Evolutionary conservation across 1,284 basidiomycete genomes (phyloP), one percentile per base, ranked within the genome.

Genomic region (Ganoderma lucidum): DNA sequence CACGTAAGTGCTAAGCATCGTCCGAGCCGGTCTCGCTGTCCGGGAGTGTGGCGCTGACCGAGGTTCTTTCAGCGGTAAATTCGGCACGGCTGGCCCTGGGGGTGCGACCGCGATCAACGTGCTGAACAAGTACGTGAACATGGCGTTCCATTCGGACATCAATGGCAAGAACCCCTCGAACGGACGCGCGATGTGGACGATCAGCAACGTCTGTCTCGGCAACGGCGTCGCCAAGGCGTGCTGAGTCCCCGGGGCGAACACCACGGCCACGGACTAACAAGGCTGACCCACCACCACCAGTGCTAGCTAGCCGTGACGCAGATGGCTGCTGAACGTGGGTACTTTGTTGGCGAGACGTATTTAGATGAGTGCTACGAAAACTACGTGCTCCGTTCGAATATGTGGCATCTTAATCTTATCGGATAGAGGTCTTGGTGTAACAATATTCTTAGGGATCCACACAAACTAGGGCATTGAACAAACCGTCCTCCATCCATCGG

Each of bases 91-190:
- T 9, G 65, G 51, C 9, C 65, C 65, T 6, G 65, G 65, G 2
- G 61, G 65, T 15, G 61, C 61, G 19, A 63, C 61, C 30, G 60
- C 39, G 41, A 67, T 67, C 39, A 67, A 67, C 61, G 60, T 63
- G 10, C 61, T 48, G 23, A 51, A 67, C 61, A 61, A 62, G 48
- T 58, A 67, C 51, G 65, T 67, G 37, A 67, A 67, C 61, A 67
- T 67, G 32, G 65, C 44, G 12, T 67, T 67, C 65, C 65, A 67
- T 30, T 53, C 61, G 19, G 65, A 67, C n/a, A 61, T 67, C 8
- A 67, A 67, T 19, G 65, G 65, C 51, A 32, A 67, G 65, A 55
- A 63, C 61, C 35, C 55, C 28, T 17, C 39, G 17, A 53, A 41
- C 32, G 65, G 65, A n/a, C 65, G 65, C 32, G 61, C 30, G 28